A percentile compares a stretch with the other conserved stretches of the same genome.
These are phyloP conservation scores for Chalciporus sp. DNA, from an alignment of 1,284 basidiomycete genomes.

Conservation along the genomic window DNA sequence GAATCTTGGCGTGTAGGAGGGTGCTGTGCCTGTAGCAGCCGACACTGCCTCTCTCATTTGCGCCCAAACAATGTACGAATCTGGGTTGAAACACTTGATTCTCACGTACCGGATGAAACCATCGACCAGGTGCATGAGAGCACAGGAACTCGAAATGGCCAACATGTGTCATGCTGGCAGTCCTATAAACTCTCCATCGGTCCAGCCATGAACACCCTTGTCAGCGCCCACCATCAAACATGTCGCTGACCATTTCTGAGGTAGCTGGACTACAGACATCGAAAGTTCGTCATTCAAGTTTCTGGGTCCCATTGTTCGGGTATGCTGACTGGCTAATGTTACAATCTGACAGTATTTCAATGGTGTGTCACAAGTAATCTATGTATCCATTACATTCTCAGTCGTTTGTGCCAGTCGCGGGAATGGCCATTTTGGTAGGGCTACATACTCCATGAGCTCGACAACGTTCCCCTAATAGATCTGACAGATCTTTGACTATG, in stretches of 20 bases:
- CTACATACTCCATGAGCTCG: no score
- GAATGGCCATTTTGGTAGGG: slow-evolving; percentile 15
- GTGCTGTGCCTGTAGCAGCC: no score
- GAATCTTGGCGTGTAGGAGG: no score
- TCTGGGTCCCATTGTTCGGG: background rate
- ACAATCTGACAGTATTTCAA: slow-evolving; percentile 14
- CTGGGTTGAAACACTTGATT: no score
- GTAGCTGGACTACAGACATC: slow-evolving; percentile 16
- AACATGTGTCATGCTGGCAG: no score
- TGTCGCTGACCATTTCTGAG: slow-evolving; percentile 3
- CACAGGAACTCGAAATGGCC: no score
- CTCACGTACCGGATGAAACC: no score
- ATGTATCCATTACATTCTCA: background rate
- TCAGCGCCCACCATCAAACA: background rate
- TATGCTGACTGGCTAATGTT: background rate
- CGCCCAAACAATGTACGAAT: no score
- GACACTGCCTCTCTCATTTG: no score
- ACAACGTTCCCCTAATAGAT: background rate
- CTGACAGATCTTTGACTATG: slow-evolving; percentile 19
- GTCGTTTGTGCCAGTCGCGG: slow-evolving; percentile 9
- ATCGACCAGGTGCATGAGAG: no score
- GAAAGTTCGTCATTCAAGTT: slow-evolving; percentile 14
- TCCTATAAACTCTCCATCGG: background rate
- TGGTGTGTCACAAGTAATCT: slow-evolving; percentile 4
- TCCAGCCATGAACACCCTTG: background rate